A percentile compares a stretch with the other conserved stretches of the same genome.
These are phyloP conservation scores for Zymoseptoria pseudotritici DNA, from an alignment of 2,329 filamentous ascomycete species.

Conservation along the genomic window DNA sequence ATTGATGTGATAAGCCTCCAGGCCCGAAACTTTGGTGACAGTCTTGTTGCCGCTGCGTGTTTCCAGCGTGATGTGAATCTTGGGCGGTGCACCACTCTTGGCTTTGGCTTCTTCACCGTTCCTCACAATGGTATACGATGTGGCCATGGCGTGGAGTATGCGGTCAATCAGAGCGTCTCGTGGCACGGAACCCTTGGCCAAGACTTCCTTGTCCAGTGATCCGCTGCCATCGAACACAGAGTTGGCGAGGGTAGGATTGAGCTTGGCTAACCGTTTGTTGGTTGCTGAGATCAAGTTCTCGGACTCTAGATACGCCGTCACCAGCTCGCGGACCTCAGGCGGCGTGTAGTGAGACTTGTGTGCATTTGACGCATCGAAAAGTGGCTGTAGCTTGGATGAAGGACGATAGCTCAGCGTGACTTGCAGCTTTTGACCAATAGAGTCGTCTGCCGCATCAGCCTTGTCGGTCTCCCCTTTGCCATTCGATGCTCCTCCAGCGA, in stretches of 20 bases:
- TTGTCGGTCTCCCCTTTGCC: conserved; percentile 31
- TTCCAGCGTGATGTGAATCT: conserved; percentile 53
- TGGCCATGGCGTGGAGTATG: conserved; percentile 48
- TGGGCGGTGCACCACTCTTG: conserved; percentile 54
- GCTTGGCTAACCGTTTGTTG: conserved; percentile 54
- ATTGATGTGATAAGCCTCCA: conserved; percentile 56
- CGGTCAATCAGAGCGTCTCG: conserved; percentile 56
- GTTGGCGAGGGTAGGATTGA: conserved; percentile 57
- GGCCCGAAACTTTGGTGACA: conserved; percentile 54
- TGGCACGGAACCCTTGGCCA: conserved; percentile 51
- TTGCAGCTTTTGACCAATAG: conserved; percentile 42
- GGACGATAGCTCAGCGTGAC: conserved; percentile 50
- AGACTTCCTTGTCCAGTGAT: conserved; percentile 47
- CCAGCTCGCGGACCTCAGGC: conserved; percentile 49
- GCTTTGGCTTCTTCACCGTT: conserved; percentile 46
- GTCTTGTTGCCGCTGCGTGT: conserved; percentile 60
- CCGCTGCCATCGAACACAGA: conserved; percentile 50
- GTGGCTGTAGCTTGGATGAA: conserved; percentile 50
- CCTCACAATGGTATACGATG: conserved; percentile 52
- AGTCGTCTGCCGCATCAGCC: conserved; percentile 31
- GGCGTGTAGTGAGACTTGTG: conserved; percentile 48
- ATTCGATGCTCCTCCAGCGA: conserved; percentile 32
- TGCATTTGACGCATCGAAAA: conserved; percentile 46
- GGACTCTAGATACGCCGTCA: conserved; percentile 52
- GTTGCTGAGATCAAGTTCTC: conserved; percentile 50